Evolutionary conservation across 805 yeast species (phyloP).

Genomic region (Blastobotrys muscicola): DNA sequence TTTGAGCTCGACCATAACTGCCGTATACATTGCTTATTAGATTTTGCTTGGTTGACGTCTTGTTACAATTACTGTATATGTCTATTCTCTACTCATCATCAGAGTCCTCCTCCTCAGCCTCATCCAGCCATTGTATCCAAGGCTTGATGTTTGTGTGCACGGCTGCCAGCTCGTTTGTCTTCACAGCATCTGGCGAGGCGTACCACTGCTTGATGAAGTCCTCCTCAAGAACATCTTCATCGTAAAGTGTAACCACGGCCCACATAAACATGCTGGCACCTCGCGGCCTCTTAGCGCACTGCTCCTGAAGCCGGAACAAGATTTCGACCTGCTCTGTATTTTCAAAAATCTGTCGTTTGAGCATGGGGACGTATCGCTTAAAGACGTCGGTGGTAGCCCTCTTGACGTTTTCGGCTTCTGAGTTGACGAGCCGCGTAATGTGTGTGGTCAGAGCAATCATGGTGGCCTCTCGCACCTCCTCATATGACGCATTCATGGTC

Average conservation of each 20-base stretch:
- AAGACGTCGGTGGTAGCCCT: constrained; percentile 72
- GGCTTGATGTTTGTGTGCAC: constrained; percentile 52
- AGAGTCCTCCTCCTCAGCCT: constrained; percentile 39
- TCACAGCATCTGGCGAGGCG: constrained; percentile 39
- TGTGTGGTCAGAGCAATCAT: constrained; percentile 60
- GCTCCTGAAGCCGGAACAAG: constrained; percentile 37
- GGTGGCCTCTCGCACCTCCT: constrained; percentile 82
- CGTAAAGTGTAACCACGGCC: constrained; percentile 59
- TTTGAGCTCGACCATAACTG: background rate
- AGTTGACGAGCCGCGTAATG: constrained; percentile 62
- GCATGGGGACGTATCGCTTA: constrained; percentile 71
- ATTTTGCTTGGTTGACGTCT: background rate
- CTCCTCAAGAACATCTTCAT: constrained; percentile 74
- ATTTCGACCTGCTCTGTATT: constrained; percentile 70
- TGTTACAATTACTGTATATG: background rate
- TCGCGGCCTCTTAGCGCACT: constrained; percentile 32
- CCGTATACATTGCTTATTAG: background rate
- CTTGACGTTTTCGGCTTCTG: constrained; percentile 67
- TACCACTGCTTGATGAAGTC: constrained; percentile 79
- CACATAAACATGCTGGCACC: constrained; percentile 40
- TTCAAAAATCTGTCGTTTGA: constrained; percentile 78
- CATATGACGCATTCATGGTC: constrained; percentile 95
- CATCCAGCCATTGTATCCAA: constrained; percentile 82
- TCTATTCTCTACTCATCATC: constrained; percentile 2
- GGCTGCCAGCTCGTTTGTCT: constrained; percentile 30